Conservation (phyloP, 345 rosid species). For the Salix suchowensis region DNA sequence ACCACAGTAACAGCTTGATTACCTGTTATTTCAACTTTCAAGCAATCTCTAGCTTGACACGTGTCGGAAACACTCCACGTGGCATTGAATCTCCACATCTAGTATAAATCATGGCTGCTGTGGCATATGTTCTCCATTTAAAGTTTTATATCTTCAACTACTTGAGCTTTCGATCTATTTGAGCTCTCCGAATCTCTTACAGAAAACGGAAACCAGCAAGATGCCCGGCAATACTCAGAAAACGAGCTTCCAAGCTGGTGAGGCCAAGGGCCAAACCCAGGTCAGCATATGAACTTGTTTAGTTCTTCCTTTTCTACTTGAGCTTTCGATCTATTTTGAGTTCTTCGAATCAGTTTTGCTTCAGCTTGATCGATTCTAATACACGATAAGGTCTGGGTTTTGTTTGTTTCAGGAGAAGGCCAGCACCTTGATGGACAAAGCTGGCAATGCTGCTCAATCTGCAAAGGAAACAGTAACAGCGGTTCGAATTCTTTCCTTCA, state of each 20-base stretch:
- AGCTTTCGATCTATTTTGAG: too few species aligned
- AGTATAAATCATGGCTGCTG: background rate
- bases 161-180: background rate
- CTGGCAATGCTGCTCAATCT: slow-evolving; percentile 55
- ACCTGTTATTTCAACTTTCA: background rate
- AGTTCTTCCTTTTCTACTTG: too few species aligned
- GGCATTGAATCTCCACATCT: background rate
- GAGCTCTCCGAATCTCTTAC: background rate
- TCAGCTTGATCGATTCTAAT: too few species aligned
- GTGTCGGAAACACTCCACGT: background rate
- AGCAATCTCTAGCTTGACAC: background rate
- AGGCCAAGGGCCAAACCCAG: slow-evolving; percentile 55
- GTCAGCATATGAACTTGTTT: slow-evolving; percentile 4
- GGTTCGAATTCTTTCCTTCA: slow-evolving; percentile 22
- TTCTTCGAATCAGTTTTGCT: too few species aligned
- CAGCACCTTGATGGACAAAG: slow-evolving; percentile 49
- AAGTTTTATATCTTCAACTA: too few species aligned
- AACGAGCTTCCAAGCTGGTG: slow-evolving; percentile 43
- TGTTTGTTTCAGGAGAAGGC: slow-evolving; percentile 53
- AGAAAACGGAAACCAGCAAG: background rate
- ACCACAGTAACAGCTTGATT: background rate
- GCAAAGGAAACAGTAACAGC: slow-evolving; percentile 52
- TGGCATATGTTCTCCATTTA: too few species aligned
- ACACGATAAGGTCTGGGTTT: background rate
- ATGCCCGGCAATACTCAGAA: slow-evolving; percentile 19